Base-by-base conservation (phyloP, 176 grass and related monocot species). In the Aegilops bicornis region DNA sequence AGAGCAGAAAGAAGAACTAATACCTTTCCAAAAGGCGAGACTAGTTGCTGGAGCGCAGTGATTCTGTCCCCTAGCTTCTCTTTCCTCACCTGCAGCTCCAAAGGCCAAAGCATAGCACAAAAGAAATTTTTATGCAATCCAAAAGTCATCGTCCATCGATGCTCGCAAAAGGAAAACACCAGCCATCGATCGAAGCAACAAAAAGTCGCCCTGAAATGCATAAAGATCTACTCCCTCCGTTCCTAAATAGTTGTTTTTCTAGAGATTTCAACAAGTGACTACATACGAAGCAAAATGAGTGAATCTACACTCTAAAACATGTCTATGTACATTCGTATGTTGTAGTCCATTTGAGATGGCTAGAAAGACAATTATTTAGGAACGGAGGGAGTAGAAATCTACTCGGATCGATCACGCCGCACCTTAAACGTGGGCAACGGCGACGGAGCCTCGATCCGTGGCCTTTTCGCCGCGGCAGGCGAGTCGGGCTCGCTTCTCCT, bases 1-100 rank as follows among this genome's bases (percentile, higher is more conserved):
- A 85, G 20, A 84, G 27, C 60, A 76, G 59, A 83, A 67, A 91
- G 78, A 84, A 84, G 78, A 84, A 84, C 81, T 68, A 61, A 80
- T 91, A 98, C 96, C 96, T 98, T 98, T 96, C 96, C 96, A 94
- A 98, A 98, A 96, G 96, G 96, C 70, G 96, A 95, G 78, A 98
- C 96, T 89, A 98, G 84, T 86, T 98, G 96, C 90, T 98, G 96
- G 64, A 96, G 91, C 36, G 96, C 96, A 89, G 96, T 98, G 91
- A 98, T 96, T 95, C 96, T 92, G 94, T 98, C 97, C 72, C 97
- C 94, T 87, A 98, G 84, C 75, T 98, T 98, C 90, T 98, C 97
- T 91, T 98, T 98, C 90, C 97, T 96, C 87, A 98, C 97, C 97
- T 98, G 77, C 83, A 86, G 61, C 83, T 54, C 76, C 75, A 84